These are phyloP conservation scores for Auriscalpium orientale DNA, from an alignment of 768 basidiomycete genomes.

Conservation along the genomic window DNA sequence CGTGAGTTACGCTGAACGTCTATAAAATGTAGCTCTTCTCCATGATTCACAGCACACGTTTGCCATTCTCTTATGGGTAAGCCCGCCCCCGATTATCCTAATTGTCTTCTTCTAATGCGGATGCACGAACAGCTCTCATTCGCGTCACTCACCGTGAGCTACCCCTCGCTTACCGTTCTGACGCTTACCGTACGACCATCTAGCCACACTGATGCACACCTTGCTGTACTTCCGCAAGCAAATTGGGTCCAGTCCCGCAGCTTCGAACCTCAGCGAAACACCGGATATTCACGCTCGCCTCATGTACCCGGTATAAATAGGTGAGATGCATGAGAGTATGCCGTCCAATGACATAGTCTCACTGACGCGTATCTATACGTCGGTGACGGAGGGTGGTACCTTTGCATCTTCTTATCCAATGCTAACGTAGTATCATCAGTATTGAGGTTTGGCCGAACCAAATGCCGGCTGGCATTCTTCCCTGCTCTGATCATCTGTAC, in stretches of 20 bases:
- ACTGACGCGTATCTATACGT: conserved; percentile 89
- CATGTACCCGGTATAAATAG: conserved; percentile 65
- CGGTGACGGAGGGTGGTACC: conserved; percentile 77
- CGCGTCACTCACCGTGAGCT: conserved; percentile 51
- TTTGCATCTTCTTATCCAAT: conserved; percentile 55
- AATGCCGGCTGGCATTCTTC: conserved; percentile 66
- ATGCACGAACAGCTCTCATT: conserved; percentile 43
- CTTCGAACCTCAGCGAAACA: conserved; percentile 66
- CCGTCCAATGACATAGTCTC: conserved; percentile 38
- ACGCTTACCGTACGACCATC: neutral
- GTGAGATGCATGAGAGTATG: conserved; percentile 85
- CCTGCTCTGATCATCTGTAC: conserved; percentile 55
- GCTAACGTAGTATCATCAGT: conserved; percentile 58
- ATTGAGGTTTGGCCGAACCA: conserved; percentile 69
- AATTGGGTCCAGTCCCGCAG: conserved; percentile 65
- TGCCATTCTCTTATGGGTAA: conserved; percentile 63
- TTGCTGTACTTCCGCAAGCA: conserved; percentile 76
- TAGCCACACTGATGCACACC: conserved; percentile 61
- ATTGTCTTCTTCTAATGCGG: too few relatives aligned
- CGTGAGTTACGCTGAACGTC: conserved; percentile 18
- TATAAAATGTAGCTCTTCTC: neutral
- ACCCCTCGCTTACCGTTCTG: too few relatives aligned
- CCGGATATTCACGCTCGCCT: conserved; percentile 79
- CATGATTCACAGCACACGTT: conserved; percentile 38
- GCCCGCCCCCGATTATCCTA: neutral